phyloP scores from a whole-genome alignment of 2,329 filamentous ascomycete species.

The Macrophomina phaseolina region DNA sequence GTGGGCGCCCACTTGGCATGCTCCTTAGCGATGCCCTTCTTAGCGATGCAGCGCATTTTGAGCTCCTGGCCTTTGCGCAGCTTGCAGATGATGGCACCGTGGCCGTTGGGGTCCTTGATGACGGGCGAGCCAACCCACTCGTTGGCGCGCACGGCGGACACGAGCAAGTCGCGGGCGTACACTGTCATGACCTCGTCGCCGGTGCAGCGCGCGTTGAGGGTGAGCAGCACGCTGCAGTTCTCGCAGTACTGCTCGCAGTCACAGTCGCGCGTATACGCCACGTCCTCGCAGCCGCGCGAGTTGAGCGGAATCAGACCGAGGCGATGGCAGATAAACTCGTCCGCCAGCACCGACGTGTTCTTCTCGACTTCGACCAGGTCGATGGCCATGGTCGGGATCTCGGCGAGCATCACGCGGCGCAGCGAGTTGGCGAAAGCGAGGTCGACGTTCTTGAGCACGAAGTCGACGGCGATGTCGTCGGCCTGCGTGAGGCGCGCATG shows the following conservation, averaged over 20 bases:
- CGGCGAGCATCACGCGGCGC: conserved; percentile 87
- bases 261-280: conserved; percentile 91
- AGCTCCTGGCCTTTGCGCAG: conserved; percentile 88
- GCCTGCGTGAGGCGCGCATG: conserved; percentile 60
- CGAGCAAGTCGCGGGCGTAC: conserved; percentile 85
- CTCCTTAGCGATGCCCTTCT: conserved; percentile 98
- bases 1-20: conserved; percentile 98
- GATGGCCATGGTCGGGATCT: conserved; percentile 93
- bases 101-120: conserved; percentile 79
- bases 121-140: conserved; percentile 80
- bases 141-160: conserved; percentile 72
- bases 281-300: conserved; percentile 78
- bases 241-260: conserved; percentile 96
- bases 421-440: conserved; percentile 92
- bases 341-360: conserved; percentile 94
- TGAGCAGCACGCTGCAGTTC: conserved; percentile 84
- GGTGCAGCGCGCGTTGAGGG: conserved; percentile 83
- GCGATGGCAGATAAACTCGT: conserved; percentile 94
- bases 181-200: conserved; percentile 90
- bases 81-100: conserved; percentile 88
- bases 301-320: conserved; percentile 88
- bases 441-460: conserved; percentile 87
- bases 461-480: conserved; percentile 81
- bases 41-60: conserved; percentile 88
- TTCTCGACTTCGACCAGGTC: conserved; percentile 91